Conservation (phyloP, 805 yeast genomes). For the Metschnikowia lochheadii region DNA sequence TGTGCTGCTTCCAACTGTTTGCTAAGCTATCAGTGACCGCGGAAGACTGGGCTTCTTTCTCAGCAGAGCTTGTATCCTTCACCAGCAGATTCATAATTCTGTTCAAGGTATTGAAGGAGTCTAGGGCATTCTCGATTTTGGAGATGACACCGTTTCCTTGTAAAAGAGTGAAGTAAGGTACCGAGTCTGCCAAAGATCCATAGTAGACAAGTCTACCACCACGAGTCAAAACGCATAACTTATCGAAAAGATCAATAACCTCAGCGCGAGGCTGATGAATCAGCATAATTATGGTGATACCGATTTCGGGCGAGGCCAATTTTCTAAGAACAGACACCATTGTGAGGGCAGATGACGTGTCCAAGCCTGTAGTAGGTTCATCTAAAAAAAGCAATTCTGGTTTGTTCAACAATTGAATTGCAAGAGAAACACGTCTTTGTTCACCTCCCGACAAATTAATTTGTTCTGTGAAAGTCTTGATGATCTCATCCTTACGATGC, state of each 20-base stretch:
- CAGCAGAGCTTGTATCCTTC: constrained; percentile 13
- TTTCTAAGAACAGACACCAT: constrained; percentile 58
- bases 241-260: constrained; percentile 64
- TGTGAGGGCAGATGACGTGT: constrained; percentile 68
- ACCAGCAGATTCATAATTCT: constrained; percentile 19
- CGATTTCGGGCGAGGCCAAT: constrained; percentile 42
- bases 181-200: constrained; percentile 44
- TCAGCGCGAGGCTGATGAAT: constrained; percentile 86
- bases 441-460: constrained; percentile 82
- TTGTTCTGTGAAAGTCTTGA: constrained; percentile 47
- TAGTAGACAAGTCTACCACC: constrained; percentile 49
- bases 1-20: constrained; percentile 9
- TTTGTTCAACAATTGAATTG: constrained; percentile 68
- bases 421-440: constrained; percentile 70
- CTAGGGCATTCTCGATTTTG: constrained; percentile 8
- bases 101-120: constrained; percentile 12
- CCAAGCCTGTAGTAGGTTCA: constrained; percentile 87
- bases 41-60: constrained; percentile 12
- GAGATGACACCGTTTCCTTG: constrained; percentile 9
- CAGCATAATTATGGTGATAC: constrained; percentile 69
- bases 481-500: constrained; percentile 56
- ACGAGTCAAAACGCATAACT: constrained; percentile 57
- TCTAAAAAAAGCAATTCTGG: constrained; percentile 77
- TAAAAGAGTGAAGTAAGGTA: constrained; percentile 42
- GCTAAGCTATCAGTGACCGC: constrained; percentile 11